Evolutionary conservation across 208 protist species (phyloP), one percentile per base, ranked within the genome.

Genomic region (Wallacemonas sp.): DNA sequence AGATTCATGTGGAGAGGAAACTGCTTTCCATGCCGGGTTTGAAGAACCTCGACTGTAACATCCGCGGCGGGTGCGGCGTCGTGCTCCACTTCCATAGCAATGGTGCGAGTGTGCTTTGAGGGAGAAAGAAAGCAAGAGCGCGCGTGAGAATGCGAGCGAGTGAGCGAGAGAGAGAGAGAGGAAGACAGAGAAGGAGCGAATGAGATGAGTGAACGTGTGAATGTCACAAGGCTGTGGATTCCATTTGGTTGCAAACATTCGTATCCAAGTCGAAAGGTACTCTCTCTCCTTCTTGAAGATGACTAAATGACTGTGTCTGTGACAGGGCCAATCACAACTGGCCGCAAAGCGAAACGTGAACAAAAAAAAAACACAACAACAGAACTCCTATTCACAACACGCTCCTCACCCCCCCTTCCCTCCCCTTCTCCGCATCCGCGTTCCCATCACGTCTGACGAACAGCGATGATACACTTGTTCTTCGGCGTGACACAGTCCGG

Each of bases 401-500:
- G 9, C 9, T 6, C 9, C 36, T 41, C 6, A 41, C 14, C 36
- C 14, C n/a, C n/a, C n/a, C n/a, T n/a, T n/a, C n/a, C n/a, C n/a
- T n/a, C n/a, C n/a, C n/a, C n/a, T n/a, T n/a, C n/a, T n/a, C n/a
- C 36, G 36, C 14, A 17, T 47, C 43, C 43, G 43, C 17, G 17
- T 47, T 19, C 43, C 43, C 11, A 21, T 55, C 30, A 55, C 3
- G 47, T 23, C 4, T 55, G 32, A 17, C 70, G 68, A 5, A 83
- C 43, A 12, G 70, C 81, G 0, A 87, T 74, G 62, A 87, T 80
- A 43, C 70, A 76, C 36, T 76, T 70, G 48, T 82, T 80, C 61
- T 87, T 87, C 30, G 81, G 73, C 11, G 81, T 87, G 6, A 83
- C 70, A 30, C 68, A 78, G 48, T 67, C 58, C 17, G 81, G 76